Evolutionary conservation across 352 stramenopile species (phyloP), one percentile per base, ranked within the genome.

Genomic region (Phytopythium mirpurense): DNA sequence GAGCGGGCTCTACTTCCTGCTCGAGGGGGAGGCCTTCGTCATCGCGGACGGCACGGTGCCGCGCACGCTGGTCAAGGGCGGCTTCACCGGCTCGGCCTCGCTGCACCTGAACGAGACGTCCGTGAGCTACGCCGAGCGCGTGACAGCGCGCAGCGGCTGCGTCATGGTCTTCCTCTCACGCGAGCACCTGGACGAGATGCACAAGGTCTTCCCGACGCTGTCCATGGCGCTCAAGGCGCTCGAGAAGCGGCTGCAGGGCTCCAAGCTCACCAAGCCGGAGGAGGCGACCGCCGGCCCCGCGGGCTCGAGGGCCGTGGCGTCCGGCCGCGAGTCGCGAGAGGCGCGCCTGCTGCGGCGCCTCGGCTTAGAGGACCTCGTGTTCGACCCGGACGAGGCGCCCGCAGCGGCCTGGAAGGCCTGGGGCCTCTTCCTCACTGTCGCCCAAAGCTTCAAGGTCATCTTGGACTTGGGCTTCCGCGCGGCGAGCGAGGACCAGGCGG

Each of bases 191-290:
- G 56, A 79, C 8, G 54, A 63, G 0, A 84, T 86, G 71, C 76
- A 90, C 49, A 69, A 78, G 26, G 70, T 74, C 0, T 85, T 88
- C 27, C 70, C 74, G 0, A 83, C 70, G 1, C 60, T 85, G 35
- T 85, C 71, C 1, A 87, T 85, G 76, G 73, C 76, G 1, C 57
- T 85, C 23, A 80, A 82, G 54, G 59, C 77, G 7, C 49, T 87
- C 5, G 76, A 85, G 41, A 83, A 74, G 41, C 63, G 76, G 2
- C 60, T 83, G 3, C 62, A 78, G 9, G 65, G 64, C 11, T 63
- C 71, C 2, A 87, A 85, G 45, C 46, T 83, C 2, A 60, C 68
- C 10, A 67, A 72, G 36, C 63, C 61, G 5, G 57, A 72, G 14
- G 48, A 27, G 27, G 49, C 5, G 51, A 62, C 15, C 46, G 53